These are phyloP conservation scores for Santalum album DNA, from an alignment of 164 flowering plant species.

Conservation along the genomic window DNA sequence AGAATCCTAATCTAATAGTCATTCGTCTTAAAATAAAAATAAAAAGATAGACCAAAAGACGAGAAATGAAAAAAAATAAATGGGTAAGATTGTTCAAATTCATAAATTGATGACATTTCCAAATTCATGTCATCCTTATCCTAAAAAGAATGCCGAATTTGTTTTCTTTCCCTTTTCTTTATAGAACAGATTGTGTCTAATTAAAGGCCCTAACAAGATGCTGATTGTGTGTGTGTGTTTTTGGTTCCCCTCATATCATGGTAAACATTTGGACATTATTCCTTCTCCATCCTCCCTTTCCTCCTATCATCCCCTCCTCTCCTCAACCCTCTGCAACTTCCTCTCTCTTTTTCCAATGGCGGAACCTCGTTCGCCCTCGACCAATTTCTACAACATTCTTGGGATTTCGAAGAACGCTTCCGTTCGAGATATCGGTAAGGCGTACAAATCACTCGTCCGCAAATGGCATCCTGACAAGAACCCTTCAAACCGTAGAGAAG, in stretches of 20 bases:
- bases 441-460: conserved; percentile 32
- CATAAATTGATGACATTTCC: too few relatives aligned
- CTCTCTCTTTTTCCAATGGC: conserved; percentile 18
- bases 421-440: conserved; percentile 26
- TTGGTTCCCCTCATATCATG: neutral
- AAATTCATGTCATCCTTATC: too few relatives aligned
- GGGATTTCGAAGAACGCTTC: conserved; percentile 27
- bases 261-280: neutral
- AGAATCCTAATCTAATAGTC: too few relatives aligned
- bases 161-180: too few relatives aligned
- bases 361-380: conserved; percentile 21
- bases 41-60: too few relatives aligned
- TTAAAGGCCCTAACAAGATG: neutral
- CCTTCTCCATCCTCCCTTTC: neutral
- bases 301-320: neutral
- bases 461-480: conserved; percentile 34
- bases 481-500: conserved; percentile 15
- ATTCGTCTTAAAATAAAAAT: too few relatives aligned
- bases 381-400: conserved; percentile 22
- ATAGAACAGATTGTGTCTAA: neutral
- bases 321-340: neutral
- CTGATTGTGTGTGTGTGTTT: neutral
- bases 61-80: too few relatives aligned
- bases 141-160: too few relatives aligned
- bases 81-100: too few relatives aligned